Evolutionary conservation across 257 asterid species (phyloP).

Genomic region (Przewalskia tangutica): DNA sequence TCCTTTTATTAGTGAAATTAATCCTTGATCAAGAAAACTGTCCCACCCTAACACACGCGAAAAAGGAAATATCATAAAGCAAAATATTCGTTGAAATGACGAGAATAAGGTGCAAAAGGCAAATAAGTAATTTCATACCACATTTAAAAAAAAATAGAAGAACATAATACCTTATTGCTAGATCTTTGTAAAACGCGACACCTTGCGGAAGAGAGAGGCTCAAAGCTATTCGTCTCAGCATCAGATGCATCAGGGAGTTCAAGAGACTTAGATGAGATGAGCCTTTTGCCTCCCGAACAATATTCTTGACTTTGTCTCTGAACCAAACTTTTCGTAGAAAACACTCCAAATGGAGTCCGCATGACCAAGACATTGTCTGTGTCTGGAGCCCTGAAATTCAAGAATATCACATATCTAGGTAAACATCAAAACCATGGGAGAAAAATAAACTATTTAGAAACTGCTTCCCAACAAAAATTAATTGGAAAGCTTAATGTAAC

Average conservation of each 20-base stretch:
- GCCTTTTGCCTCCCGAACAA: conserved; percentile 52
- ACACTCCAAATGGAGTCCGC: conserved; percentile 56
- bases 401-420: background rate
- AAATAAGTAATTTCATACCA: background rate
- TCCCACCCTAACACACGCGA: background rate
- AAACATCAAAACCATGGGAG: conserved; percentile 2
- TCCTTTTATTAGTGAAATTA: background rate
- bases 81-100: background rate
- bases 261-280: conserved; percentile 39
- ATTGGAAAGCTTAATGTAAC: background rate
- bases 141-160: background rate
- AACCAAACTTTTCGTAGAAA: conserved; percentile 46
- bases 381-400: conserved; percentile 60
- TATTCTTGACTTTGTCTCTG: conserved; percentile 53
- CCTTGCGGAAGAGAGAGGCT: conserved; percentile 70
- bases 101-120: background rate
- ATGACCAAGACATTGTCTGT: conserved; percentile 66
- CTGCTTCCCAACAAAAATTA: background rate
- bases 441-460: background rate
- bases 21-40: background rate
- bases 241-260: conserved; percentile 44
- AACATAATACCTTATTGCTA: conserved; percentile 36
- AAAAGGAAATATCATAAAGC: background rate
- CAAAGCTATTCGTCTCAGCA: conserved; percentile 34
- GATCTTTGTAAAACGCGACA: conserved; percentile 59